Evolutionary conservation across 805 yeast species (phyloP), one percentile per base, ranked within the genome.

Genomic region (Metschnikowia orientalis): DNA sequence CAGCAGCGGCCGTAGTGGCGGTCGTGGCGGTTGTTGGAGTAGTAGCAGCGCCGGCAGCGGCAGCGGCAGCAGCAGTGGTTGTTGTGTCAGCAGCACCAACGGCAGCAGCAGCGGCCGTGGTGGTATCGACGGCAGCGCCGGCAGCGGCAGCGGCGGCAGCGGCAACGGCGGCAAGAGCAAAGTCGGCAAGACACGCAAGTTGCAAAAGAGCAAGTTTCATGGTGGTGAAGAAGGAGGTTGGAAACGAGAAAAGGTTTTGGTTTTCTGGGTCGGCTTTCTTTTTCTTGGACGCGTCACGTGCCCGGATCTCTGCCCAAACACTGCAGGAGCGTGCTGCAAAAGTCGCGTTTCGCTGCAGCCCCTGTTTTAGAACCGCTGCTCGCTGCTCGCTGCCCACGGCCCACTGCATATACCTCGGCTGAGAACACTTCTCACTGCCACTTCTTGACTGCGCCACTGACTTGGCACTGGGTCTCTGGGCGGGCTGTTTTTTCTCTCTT

Each of bases 131-230:
- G 2, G 39, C 41, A 5, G 48, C 26, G 10, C 48, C 28, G 16
- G 48, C 27, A n/a, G 41, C 37, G 9, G 50, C 28, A 11, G 50
- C 26, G 14, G 40, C 40, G 8, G 46, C 47, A 14, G 48, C 45
- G 9, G 51, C 40, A 16, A 45, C 38, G 10, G 37, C 42, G 11
- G 36, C 32, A 20, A 38, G 27, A 20, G 38, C 42, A 34, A 50
- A 37, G 9, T 37, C 32, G 5, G 40, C 37, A 19, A 41, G 26
- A 15, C 25, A 28, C 8, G 21, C 19, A 12, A 22, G n/a, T n/a
- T n/a, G n/a, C n/a, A n/a, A n/a, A n/a, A n/a, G n/a, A n/a, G n/a
- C n/a, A n/a, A n/a, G n/a, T n/a, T n/a, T n/a, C n/a, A n/a, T n/a
- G n/a, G n/a, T n/a, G n/a, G n/a, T n/a, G n/a, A n/a, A n/a, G n/a